Evolutionary conservation across 768 basidiomycete species (phyloP).

Genomic region (Hortiboletus flavorubellus): DNA sequence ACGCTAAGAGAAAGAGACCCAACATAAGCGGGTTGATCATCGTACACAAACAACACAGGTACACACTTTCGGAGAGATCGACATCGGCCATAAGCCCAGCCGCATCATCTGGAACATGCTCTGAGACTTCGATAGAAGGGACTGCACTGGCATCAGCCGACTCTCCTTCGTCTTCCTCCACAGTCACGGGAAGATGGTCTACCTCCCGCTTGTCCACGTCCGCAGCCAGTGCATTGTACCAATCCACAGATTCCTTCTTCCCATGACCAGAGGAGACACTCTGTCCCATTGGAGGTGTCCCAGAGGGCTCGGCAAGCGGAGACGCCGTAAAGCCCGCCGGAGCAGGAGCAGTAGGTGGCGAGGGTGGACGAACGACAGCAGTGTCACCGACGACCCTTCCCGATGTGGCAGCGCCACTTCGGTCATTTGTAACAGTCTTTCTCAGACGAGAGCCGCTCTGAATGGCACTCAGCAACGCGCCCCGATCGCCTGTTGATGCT

Average conservation of each 20-base stretch:
- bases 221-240: constrained; percentile 86
- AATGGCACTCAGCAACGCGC: constrained; percentile 75
- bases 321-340: constrained; percentile 10
- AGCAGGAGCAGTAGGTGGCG: constrained; percentile 12
- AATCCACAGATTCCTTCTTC: constrained; percentile 81
- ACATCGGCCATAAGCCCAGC: constrained; percentile 68
- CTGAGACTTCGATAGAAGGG: constrained; percentile 59
- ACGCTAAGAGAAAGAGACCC: constrained; percentile 41
- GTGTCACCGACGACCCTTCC: constrained; percentile 79
- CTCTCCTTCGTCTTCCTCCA: constrained; percentile 62
- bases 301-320: constrained; percentile 19
- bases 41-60: neutral
- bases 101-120: constrained; percentile 36
- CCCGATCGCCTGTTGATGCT: constrained; percentile 49
- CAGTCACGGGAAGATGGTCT: constrained; percentile 47
- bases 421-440: constrained; percentile 81
- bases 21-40: neutral
- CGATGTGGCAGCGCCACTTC: constrained; percentile 63
- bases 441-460: constrained; percentile 68
- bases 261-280: constrained; percentile 31
- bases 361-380: constrained; percentile 42
- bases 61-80: constrained; percentile 59
- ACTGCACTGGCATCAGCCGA: constrained; percentile 28
- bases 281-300: constrained; percentile 11
- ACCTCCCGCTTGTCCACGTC: constrained; percentile 45